These are phyloP conservation scores for Solanum lycopersicoides DNA, from an alignment of 257 asterid species.

Conservation along the genomic window DNA sequence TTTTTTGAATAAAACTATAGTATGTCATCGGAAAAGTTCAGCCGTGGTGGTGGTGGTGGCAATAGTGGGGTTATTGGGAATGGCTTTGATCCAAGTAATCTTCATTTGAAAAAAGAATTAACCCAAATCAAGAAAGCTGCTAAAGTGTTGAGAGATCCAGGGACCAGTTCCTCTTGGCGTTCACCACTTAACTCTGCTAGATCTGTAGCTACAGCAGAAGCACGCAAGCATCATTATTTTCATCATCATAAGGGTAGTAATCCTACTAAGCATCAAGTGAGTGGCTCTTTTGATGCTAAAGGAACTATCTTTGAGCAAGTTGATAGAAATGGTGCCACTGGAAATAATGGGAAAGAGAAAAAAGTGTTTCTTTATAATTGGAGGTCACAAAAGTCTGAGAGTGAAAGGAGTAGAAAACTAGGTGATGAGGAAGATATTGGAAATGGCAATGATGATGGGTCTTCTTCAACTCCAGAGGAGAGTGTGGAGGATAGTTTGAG, in stretches of 20 bases:
- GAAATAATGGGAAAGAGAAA: constrained; percentile 2
- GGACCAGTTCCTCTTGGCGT: constrained; percentile 84
- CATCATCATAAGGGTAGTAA: constrained; percentile 37
- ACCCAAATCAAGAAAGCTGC: constrained; percentile 92
- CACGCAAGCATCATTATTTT: constrained; percentile 42
- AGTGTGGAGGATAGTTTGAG: constrained; percentile 50
- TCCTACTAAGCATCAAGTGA: background rate
- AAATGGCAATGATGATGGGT: constrained; percentile 25
- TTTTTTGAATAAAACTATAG: background rate
- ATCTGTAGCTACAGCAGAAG: constrained; percentile 38
- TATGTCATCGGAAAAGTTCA: constrained; percentile 22
- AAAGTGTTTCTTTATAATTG: constrained; percentile 77
- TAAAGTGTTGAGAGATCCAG: constrained; percentile 77
- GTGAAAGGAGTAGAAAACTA: constrained; percentile 46
- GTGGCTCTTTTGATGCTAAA: background rate
- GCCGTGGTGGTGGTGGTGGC: constrained; percentile 19
- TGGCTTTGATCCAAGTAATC: constrained; percentile 70
- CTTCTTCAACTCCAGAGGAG: constrained; percentile 42
- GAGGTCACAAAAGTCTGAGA: constrained; percentile 74
- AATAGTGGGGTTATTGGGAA: constrained; percentile 16
- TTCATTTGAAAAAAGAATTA: constrained; percentile 91
- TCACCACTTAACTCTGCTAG: constrained; percentile 65
- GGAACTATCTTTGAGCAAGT: background rate
- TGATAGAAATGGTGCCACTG: constrained; percentile 10
- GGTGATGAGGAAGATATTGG: constrained; percentile 33